Percentiles rank a stretch among this genome's conserved stretches.
Conservation (phyloP, 1,139 yeast genomes). For the Sugiyamaella xylanicola region DNA sequence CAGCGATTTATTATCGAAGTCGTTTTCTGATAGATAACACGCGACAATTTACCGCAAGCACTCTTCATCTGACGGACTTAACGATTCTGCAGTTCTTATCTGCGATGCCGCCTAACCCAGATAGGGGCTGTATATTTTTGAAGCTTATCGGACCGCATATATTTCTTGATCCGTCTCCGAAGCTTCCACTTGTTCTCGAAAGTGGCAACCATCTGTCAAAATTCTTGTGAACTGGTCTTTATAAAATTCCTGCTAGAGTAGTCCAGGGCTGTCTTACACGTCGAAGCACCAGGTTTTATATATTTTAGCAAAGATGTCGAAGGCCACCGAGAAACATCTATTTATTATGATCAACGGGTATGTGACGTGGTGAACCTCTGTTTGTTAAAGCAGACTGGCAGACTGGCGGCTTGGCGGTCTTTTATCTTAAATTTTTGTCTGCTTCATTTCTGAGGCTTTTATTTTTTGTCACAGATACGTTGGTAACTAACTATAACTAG, state of each 20-base stretch:
- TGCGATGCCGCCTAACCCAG: background rate
- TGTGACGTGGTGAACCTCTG: conserved; percentile 28
- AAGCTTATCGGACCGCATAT: background rate
- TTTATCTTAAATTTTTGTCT: background rate
- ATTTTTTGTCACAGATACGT: too few species aligned
- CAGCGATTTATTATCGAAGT: too few species aligned
- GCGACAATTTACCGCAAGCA: background rate
- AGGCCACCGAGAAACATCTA: conserved; percentile 50
- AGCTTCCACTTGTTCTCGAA: background rate
- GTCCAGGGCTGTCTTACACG: too few species aligned
- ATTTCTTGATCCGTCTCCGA: background rate
- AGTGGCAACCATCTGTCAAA: background rate
- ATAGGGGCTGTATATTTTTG: background rate
- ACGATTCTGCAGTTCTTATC: background rate
- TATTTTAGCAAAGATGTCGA: conserved; percentile 8
- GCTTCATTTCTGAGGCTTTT: background rate
- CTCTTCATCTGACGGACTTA: background rate
- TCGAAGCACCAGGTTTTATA: too few species aligned
- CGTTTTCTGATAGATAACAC: background rate
- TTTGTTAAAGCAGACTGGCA: too few species aligned
- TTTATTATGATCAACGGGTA: conserved; percentile 81
- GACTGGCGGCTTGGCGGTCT: too few species aligned
- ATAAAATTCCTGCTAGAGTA: too few species aligned
- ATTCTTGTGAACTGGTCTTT: too few species aligned
- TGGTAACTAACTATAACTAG: conserved; percentile 38